Base-by-base conservation (phyloP, 371 early-diverging fungal species). In the Mortierella polycephala region DNA sequence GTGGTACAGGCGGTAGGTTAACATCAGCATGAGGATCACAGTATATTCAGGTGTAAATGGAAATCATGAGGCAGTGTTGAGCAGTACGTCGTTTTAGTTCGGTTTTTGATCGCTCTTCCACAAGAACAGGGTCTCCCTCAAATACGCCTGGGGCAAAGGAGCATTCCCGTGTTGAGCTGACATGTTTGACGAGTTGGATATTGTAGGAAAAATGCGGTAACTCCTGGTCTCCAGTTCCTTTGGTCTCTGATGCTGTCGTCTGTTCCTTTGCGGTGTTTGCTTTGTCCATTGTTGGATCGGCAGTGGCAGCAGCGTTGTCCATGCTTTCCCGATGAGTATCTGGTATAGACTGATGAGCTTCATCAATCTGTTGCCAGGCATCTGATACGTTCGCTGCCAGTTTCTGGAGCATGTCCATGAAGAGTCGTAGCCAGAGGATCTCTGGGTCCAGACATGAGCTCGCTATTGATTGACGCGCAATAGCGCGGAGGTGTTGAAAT, bases 401-500 rank as follows among this genome's bases (percentile, higher is more conserved):
- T 42, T 69, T 69, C 14, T 79, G 69, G 39, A 73, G 37, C 58
- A 64, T 62, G 54, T 79, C 80, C 80, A 79, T 79, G 56, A 79
- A 63, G 37, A 79, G 63, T 9, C 67, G 52, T 13, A 65, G 61
- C 80, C 80, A 79, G 7, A 79, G 73, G 46, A 79, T 65, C 49
- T 79, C 80, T 12, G 69, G 73, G 13, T 79, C 73, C 20, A 79
- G 80, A 62, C 70, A 72, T 16, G 80, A 69, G 21, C 80, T 69
- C 10, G 80, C 67, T 37, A 79, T 79, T 18, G 80, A 79, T 39
- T 79, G 80, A 16, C 80, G 80, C 7, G 74, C 80, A 20, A 79
- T 79, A 40, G 80, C 80, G 18, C 80, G 80, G 13, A 79, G 40
- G 20, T 79, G 80, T 14, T 66, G 69, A 23, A 73, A 42, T 0